Evolutionary conservation across 2,329 filamentous ascomycete species (phyloP).

Genomic region (Microsporum audouinii): DNA sequence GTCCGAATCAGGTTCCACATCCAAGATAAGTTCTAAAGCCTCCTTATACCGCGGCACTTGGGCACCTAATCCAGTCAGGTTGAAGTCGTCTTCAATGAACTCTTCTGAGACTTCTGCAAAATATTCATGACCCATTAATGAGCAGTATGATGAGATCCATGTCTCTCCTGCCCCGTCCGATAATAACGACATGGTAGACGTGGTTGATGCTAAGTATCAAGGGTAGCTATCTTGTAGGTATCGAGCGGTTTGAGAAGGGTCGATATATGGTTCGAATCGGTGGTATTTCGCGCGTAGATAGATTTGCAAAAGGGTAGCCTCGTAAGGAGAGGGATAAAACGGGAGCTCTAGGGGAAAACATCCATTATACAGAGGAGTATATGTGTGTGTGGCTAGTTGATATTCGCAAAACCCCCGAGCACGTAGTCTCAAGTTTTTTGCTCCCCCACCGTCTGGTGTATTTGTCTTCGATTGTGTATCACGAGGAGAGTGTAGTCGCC

Average conservation of each 20-base stretch:
- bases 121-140: conserved; percentile 90
- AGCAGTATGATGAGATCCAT: conserved; percentile 97
- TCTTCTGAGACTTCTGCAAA: conserved; percentile 98
- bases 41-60: conserved; percentile 99
- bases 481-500: neutral
- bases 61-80: conserved; percentile 84
- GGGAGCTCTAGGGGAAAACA: neutral
- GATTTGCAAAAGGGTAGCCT: neutral
- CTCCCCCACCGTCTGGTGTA: neutral
- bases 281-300: neutral
- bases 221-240: neutral
- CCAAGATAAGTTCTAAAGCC: conserved; percentile 96
- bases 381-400: neutral
- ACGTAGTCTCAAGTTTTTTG: neutral
- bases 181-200: conserved; percentile 30
- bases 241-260: neutral
- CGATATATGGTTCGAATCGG: neutral
- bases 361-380: neutral
- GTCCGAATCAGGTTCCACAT: conserved; percentile 88
- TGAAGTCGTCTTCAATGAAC: conserved; percentile 99
- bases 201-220: neutral
- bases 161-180: conserved; percentile 56
- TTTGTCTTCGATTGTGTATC: neutral
- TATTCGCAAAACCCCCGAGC: neutral
- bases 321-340: neutral